Evolutionary conservation across 352 stramenopile species (phyloP).

Genomic region (Elongisporangium anandrum): DNA sequence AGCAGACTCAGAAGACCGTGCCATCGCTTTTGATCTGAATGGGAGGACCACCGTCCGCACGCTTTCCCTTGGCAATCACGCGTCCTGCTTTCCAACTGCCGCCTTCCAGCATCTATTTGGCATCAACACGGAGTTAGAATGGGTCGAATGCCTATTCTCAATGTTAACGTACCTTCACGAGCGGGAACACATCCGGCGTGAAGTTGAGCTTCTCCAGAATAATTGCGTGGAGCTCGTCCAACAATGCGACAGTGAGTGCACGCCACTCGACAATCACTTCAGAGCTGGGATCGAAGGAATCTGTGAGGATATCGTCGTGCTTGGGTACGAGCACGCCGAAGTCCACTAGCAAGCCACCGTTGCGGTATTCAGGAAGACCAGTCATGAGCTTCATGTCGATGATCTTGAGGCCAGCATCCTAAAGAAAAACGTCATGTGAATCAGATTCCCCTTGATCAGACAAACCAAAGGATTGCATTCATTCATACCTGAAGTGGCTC

Average conservation of each 20-base stretch:
- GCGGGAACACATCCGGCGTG: slow-evolving; percentile 67
- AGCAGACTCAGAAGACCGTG: slow-evolving; percentile 67
- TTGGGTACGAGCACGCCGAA: slow-evolving; percentile 77
- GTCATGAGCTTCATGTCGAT: slow-evolving; percentile 71
- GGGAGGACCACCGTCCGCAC: slow-evolving; percentile 58
- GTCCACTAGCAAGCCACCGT: slow-evolving; percentile 78
- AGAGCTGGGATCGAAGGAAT: slow-evolving; percentile 55
- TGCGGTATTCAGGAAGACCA: slow-evolving; percentile 77
- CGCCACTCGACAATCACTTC: slow-evolving; percentile 86
- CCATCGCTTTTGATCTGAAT: slow-evolving; percentile 87
- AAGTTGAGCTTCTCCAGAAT: slow-evolving; percentile 63
- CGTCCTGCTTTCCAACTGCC: slow-evolving; percentile 84
- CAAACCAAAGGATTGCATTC: too few species aligned
- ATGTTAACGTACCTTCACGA: slow-evolving; percentile 64
- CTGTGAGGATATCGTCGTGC: slow-evolving; percentile 38
- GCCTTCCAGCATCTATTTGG: slow-evolving; percentile 69
- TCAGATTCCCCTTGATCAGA: not conserved
- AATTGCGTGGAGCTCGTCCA: slow-evolving; percentile 72
- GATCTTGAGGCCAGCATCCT: slow-evolving; percentile 74
- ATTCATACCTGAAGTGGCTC: slow-evolving; percentile 56
- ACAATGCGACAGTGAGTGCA: slow-evolving; percentile 71
- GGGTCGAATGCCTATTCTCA: not conserved
- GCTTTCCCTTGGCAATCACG: slow-evolving; percentile 75
- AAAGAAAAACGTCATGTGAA: not conserved
- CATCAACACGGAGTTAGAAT: slow-evolving; percentile 2